Evolutionary conservation across 2,329 filamentous ascomycete genomes (phyloP).

Genomic region (Xylaria sp.): DNA sequence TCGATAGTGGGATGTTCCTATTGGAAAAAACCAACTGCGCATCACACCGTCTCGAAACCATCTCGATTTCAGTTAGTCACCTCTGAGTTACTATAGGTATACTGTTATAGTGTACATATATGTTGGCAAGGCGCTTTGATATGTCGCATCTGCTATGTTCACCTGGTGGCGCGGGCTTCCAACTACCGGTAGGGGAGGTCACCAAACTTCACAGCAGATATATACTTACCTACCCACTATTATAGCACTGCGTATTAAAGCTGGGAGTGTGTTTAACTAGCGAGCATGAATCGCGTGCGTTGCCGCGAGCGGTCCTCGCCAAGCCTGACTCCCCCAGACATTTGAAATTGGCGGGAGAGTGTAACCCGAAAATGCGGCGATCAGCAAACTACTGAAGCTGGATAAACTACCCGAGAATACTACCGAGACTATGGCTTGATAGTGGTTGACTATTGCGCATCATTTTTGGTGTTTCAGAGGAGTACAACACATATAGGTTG

Average conservation of each 20-base stretch:
- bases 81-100: background rate
- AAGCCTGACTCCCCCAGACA: constrained; percentile 4
- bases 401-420: constrained; percentile 29
- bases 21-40: background rate
- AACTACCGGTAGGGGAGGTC: background rate
- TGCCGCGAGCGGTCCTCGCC: background rate
- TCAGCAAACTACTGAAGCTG: constrained; percentile 18
- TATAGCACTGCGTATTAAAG: background rate
- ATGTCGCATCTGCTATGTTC: background rate
- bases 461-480: background rate
- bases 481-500: no score
- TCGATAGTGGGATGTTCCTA: constrained; percentile 11
- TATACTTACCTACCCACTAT: no score
- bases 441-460: constrained; percentile 16
- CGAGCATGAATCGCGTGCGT: background rate
- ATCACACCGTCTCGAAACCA: constrained; percentile 9
- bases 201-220: no score
- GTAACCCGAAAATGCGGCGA: constrained; percentile 10
- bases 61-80: background rate
- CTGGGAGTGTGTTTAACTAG: background rate
- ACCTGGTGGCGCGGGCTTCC: background rate
- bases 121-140: background rate
- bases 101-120: no score
- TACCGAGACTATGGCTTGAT: constrained; percentile 27
- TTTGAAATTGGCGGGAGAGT: constrained; percentile 13